These are phyloP conservation scores for Astrothelium macrocarpum DNA, from an alignment of 495 filamentous ascomycete species.

Conservation along the genomic window DNA sequence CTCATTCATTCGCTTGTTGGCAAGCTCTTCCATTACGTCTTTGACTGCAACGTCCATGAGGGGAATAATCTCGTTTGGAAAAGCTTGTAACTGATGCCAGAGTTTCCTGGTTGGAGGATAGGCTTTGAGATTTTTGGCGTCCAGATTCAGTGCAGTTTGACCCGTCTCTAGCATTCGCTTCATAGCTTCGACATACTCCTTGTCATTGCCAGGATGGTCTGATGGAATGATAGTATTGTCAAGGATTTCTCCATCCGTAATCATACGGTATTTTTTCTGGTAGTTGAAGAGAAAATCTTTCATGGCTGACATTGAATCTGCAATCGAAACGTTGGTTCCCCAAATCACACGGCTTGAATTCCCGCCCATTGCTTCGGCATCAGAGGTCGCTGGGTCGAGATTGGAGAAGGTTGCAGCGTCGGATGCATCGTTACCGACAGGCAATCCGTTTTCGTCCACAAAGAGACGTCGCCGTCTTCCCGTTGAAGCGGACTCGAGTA, in stretches of 20 bases:
- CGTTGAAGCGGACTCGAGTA: slow-evolving; percentile 51
- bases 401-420: slow-evolving; percentile 83
- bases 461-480: slow-evolving; percentile 59
- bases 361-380: slow-evolving; percentile 79
- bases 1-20: slow-evolving; percentile 68
- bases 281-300: slow-evolving; percentile 88
- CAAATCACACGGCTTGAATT: slow-evolving; percentile 76
- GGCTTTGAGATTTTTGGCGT: slow-evolving; percentile 79
- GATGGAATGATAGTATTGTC: slow-evolving; percentile 50
- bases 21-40: slow-evolving; percentile 85
- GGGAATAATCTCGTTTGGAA: slow-evolving; percentile 90
- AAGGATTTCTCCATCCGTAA: slow-evolving; percentile 70
- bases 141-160: slow-evolving; percentile 72
- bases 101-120: slow-evolving; percentile 88
- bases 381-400: slow-evolving; percentile 76
- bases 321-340: slow-evolving; percentile 93
- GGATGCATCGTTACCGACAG: slow-evolving; percentile 52
- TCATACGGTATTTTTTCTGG: slow-evolving; percentile 85
- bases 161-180: slow-evolving; percentile 84
- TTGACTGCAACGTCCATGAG: slow-evolving; percentile 92
- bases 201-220: slow-evolving; percentile 47
- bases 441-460: slow-evolving; percentile 70
- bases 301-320: slow-evolving; percentile 76
- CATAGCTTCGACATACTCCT: slow-evolving; percentile 77
- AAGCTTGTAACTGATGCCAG: slow-evolving; percentile 88